Conservation (phyloP, 768 basidiomycete species). For the Coprinopsis cinerea region DNA sequence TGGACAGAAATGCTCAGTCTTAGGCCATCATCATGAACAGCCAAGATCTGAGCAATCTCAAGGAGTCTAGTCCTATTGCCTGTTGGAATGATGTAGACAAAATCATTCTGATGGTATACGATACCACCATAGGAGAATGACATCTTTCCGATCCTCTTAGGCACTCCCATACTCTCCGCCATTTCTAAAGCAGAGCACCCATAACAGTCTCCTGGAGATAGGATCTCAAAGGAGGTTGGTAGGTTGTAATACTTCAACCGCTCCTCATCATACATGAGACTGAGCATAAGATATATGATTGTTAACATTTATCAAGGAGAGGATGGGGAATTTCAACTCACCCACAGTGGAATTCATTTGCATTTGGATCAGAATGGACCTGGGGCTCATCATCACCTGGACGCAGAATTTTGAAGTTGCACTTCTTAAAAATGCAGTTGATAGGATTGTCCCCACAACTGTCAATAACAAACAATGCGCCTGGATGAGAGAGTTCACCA, state of each 20-base stretch:
- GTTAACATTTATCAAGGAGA: background rate
- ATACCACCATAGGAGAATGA: conserved; percentile 11
- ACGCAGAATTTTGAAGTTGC: conserved; percentile 40
- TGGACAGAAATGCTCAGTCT: conserved; percentile 28
- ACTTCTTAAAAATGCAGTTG: conserved; percentile 53
- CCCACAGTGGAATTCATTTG: conserved; percentile 55
- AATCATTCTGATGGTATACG: conserved; percentile 54
- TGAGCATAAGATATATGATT: conserved; percentile 17
- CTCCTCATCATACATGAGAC: conserved; percentile 47
- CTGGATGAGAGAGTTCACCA: conserved; percentile 61
- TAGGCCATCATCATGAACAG: conserved; percentile 13
- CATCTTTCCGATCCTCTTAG: background rate
- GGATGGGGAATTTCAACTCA: conserved; percentile 20
- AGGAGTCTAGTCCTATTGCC: conserved; percentile 25
- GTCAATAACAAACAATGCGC: conserved; percentile 48
- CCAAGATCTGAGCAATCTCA: conserved; percentile 38
- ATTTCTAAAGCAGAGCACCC: conserved; percentile 15
- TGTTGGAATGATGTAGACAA: conserved; percentile 45
- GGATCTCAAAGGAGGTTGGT: conserved; percentile 16
- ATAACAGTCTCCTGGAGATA: background rate
- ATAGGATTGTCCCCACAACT: conserved; percentile 52
- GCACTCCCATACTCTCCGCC: conserved; percentile 11
- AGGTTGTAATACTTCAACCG: conserved; percentile 41
- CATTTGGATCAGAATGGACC: conserved; percentile 33
- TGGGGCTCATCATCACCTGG: conserved; percentile 39